Evolutionary conservation across 2,329 filamentous ascomycete species (phyloP).

Genomic region (Penicillium corylophilum): DNA sequence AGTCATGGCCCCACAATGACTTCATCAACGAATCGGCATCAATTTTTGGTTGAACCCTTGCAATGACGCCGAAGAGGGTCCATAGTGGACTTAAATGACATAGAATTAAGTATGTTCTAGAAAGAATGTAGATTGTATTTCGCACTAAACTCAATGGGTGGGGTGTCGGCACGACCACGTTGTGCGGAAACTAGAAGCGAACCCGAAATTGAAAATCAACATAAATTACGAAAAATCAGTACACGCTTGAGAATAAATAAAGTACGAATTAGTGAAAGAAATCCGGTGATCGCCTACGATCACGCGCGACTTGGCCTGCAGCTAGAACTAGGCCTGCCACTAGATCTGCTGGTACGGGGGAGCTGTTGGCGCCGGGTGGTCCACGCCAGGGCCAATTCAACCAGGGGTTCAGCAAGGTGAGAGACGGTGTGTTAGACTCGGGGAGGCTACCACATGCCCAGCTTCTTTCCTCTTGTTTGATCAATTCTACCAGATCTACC

Average conservation of each 20-base stretch:
- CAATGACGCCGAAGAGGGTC: not conserved
- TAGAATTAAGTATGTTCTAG: not conserved
- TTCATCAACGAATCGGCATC: slow-evolving; percentile 20
- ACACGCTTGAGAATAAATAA: not conserved
- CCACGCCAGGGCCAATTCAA: not conserved
- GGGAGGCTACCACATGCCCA: not conserved
- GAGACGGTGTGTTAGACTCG: not conserved
- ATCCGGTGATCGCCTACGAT: not conserved
- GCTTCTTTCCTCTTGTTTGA: not conserved
- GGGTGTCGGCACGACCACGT: not conserved
- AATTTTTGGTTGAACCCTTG: slow-evolving; percentile 4
- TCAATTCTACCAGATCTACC: not conserved
- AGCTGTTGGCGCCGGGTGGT: not conserved
- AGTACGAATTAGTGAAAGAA: not conserved
- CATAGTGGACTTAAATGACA: not conserved
- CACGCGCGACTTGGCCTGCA: not conserved
- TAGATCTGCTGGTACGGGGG: not conserved
- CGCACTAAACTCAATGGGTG: not conserved
- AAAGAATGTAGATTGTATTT: not conserved
- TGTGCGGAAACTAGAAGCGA: not conserved
- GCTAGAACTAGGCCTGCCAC: not conserved
- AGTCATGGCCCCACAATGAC: slow-evolving; percentile 32
- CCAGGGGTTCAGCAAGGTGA: not conserved
- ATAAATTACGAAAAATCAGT: not conserved
- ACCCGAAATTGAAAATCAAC: not conserved